These are phyloP conservation scores for Marchantia paleacea DNA, from an alignment of 225 moss, liverwort and hornwort genomes.

Conservation along the genomic window DNA sequence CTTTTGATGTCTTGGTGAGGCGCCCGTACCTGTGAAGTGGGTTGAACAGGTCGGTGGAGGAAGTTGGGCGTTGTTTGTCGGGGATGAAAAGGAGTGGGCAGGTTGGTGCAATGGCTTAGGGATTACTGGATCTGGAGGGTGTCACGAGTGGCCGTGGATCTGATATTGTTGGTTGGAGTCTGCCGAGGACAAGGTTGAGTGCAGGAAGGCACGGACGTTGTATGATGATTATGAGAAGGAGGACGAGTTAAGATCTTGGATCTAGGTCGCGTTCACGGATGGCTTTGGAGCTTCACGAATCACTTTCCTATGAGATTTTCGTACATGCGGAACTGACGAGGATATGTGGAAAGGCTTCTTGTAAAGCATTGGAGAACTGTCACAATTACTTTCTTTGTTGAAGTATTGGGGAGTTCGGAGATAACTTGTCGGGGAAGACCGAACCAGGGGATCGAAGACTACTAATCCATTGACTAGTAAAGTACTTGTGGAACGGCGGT, in stretches of 20 bases:
- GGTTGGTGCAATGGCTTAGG: constrained; percentile 9
- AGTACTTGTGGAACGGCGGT: neutral
- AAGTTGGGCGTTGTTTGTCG: neutral
- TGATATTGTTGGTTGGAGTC: neutral
- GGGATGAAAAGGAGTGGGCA: neutral
- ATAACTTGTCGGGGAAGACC: neutral
- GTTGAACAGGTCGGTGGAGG: constrained; percentile 2
- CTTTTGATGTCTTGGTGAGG: neutral
- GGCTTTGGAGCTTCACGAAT: constrained; percentile 11
- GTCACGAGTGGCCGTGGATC: neutral
- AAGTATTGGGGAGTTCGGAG: neutral
- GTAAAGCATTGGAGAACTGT: neutral
- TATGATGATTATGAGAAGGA: neutral
- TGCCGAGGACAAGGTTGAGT: neutral
- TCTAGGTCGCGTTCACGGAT: constrained; percentile 21
- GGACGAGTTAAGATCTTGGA: constrained; percentile 3
- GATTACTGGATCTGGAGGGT: neutral
- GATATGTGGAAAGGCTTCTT: constrained; percentile 6
- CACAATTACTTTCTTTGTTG: neutral
- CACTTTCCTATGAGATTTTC: neutral
- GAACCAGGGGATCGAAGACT: neutral
- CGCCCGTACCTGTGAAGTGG: neutral
- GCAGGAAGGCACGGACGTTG: neutral
- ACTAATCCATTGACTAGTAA: neutral
- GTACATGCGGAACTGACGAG: neutral